phyloP scores from a whole-genome alignment of 257 asterid species.

The Cynanchum wilfordii region DNA sequence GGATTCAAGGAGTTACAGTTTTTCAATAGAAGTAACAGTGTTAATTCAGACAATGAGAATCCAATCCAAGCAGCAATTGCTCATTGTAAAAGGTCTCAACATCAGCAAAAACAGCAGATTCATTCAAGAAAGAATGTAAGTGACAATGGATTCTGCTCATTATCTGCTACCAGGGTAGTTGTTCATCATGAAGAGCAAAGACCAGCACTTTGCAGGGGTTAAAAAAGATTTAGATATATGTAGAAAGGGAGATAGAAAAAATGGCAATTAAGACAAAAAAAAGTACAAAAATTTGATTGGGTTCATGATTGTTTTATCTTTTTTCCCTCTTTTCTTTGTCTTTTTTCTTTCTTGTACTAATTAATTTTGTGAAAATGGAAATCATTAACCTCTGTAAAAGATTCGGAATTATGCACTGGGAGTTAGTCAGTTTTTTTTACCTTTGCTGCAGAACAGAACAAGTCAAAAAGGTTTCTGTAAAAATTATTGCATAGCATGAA shows the following conservation, averaged over 20 bases:
- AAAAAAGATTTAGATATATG: background rate
- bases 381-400: constrained; percentile 6
- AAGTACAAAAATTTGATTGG: constrained; percentile 23
- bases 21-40: constrained; percentile 40
- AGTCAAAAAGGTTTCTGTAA: constrained; percentile 1
- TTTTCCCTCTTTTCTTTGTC: background rate
- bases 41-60: constrained; percentile 53
- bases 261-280: background rate
- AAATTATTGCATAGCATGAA: background rate
- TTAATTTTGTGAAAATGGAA: constrained; percentile 1
- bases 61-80: constrained; percentile 95
- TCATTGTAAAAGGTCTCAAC: constrained; percentile 75
- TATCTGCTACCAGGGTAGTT: constrained; percentile 30
- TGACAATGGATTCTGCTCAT: constrained; percentile 37
- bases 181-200: constrained; percentile 38
- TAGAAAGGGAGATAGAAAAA: background rate
- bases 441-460: background rate
- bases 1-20: constrained; percentile 31
- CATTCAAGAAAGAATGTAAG: constrained; percentile 32
- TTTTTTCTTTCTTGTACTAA: constrained; percentile 1
- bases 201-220: constrained; percentile 41
- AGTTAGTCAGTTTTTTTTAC: background rate
- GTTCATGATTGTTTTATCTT: constrained; percentile 10
- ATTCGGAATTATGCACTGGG: constrained; percentile 4
- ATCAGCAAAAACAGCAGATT: constrained; percentile 4